These are phyloP conservation scores for Mycena polygramma DNA, from an alignment of 768 basidiomycete genomes.

Conservation along the genomic window DNA sequence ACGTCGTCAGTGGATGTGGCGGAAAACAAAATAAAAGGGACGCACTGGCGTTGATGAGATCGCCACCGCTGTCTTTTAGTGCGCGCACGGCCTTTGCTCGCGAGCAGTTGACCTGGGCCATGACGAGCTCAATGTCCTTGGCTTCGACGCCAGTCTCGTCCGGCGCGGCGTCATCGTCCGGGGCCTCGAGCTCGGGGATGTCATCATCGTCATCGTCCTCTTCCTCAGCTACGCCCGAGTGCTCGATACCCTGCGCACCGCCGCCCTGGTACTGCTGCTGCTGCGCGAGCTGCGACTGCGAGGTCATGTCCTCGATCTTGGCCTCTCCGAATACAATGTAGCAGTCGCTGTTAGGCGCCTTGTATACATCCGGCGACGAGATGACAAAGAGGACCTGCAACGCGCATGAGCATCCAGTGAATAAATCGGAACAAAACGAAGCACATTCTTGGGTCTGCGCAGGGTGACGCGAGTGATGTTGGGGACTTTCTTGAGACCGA, in stretches of 20 bases:
- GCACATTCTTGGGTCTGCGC: slow-evolving; percentile 90
- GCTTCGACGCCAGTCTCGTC: slow-evolving; percentile 92
- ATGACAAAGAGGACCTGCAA: slow-evolving; percentile 83
- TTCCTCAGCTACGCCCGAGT: slow-evolving; percentile 60
- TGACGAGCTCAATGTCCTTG: slow-evolving; percentile 96
- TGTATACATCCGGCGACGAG: slow-evolving; percentile 96
- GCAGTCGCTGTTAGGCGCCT: slow-evolving; percentile 96
- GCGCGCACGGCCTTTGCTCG: slow-evolving; percentile 93
- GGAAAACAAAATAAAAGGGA: slow-evolving; percentile 41
- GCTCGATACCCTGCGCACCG: slow-evolving; percentile 59
- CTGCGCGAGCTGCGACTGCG: slow-evolving; percentile 81
- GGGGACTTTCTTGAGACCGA: slow-evolving; percentile 94
- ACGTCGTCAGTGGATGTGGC: slow-evolving; percentile 12
- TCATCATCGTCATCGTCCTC: slow-evolving; percentile 84
- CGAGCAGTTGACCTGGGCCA: slow-evolving; percentile 87
- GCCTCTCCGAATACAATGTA: slow-evolving; percentile 99
- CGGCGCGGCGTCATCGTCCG: slow-evolving; percentile 84
- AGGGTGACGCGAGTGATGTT: slow-evolving; percentile 96
- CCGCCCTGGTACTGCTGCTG: slow-evolving; percentile 79
- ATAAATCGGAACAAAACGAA: background rate
- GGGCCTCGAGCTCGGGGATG: slow-evolving; percentile 85
- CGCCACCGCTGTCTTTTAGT: slow-evolving; percentile 92
- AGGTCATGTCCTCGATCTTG: slow-evolving; percentile 93
- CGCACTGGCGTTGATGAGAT: slow-evolving; percentile 97
- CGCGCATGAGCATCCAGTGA: too few species aligned